Percentiles rank a stretch among this genome's conserved stretches.
Conservation (phyloP, 73 alveolate species). For the Urostyla sp. region DNA sequence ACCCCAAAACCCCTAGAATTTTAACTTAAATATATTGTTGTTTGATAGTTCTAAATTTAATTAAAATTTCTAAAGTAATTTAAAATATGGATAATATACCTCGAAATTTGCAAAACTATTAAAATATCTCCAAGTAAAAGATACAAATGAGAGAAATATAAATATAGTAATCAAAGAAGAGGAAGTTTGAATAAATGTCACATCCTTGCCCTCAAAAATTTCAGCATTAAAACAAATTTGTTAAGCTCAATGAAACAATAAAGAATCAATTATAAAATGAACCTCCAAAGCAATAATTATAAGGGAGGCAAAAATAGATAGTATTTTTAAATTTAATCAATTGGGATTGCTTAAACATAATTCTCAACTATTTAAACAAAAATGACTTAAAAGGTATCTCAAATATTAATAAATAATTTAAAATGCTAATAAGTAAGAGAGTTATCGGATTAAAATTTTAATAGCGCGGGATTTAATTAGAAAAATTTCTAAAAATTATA, state of each 20-base stretch:
- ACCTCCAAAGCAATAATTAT: not conserved
- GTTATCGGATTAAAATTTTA: not conserved
- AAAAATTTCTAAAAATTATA: not conserved
- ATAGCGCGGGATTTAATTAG: not conserved
- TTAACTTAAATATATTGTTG: too few relatives aligned
- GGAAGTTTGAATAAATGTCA: slow-evolving; percentile 32
- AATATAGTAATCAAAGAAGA: not conserved
- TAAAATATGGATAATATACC: too few relatives aligned
- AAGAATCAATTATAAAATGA: not conserved
- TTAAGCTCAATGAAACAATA: not conserved
- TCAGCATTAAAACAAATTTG: slow-evolving; percentile 1
- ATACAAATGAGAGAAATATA: not conserved
- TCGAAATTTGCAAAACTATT: too few relatives aligned
- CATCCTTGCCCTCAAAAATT: not conserved
- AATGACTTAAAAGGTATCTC: not conserved
- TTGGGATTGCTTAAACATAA: slow-evolving; percentile 13
- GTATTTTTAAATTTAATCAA: not conserved
- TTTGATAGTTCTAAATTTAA: too few relatives aligned
- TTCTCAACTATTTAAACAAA: not conserved
- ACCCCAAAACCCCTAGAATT: too few relatives aligned
- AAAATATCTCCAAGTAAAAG: not conserved
- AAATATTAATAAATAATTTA: not conserved
- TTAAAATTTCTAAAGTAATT: too few relatives aligned
- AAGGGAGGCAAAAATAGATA: not conserved
- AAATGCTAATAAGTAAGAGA: not conserved